These are phyloP conservation scores for Oryza rufipogon DNA, from an alignment of 176 grass and related monocot genomes.

Conservation along the genomic window DNA sequence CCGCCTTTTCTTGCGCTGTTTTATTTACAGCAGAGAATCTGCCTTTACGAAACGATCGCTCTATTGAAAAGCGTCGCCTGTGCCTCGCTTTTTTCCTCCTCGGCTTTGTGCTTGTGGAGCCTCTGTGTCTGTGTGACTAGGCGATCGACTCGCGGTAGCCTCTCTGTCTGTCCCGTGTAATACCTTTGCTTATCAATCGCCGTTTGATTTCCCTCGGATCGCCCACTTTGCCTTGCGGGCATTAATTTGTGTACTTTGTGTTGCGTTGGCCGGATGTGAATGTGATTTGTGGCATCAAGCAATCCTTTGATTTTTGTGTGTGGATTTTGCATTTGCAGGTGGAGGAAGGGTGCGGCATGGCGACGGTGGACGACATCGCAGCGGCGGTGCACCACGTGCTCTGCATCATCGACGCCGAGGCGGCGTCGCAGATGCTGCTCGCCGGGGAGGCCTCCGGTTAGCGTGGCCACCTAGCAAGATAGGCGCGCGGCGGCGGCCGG, in stretches of 20 bases:
- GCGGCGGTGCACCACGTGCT: conserved; percentile 78
- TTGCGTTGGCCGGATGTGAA: not conserved
- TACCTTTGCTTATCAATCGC: not conserved
- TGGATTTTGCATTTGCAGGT: conserved; percentile 49
- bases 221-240: conserved; percentile 1
- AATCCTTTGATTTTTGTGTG: not conserved
- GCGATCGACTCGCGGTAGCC: not conserved
- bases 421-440: conserved; percentile 34
- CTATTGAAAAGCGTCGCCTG: not conserved
- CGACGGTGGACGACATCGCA: conserved; percentile 80
- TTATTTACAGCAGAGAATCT: conserved; percentile 22
- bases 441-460: not conserved
- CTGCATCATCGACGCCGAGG: conserved; percentile 65
- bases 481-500: not conserved
- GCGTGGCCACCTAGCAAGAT: not conserved
- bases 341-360: conserved; percentile 76
- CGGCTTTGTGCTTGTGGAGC: not conserved
- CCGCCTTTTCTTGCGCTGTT: conserved; percentile 29
- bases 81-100: not conserved
- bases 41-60: not conserved
- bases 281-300: not conserved
- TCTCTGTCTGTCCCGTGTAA: not conserved
- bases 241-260: not conserved
- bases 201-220: not conserved
- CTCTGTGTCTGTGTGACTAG: not conserved